Conservation (phyloP, 176 grass and related monocot species). For the Avena sativa region DNA sequence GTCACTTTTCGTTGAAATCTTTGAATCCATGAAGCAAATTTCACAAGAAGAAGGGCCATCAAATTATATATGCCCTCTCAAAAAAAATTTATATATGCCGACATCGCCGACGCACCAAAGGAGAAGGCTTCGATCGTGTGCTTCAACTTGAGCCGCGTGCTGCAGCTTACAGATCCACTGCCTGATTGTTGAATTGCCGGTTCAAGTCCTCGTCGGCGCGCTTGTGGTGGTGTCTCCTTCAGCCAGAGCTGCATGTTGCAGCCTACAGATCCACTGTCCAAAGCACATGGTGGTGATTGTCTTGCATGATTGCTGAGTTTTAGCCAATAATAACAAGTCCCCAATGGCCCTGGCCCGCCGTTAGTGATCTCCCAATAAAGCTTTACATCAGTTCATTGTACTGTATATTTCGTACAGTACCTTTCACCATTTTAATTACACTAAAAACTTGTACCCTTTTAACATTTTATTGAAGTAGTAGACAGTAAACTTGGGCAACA, state of each 20-base stretch:
- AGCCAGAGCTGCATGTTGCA: not conserved
- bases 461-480: not conserved
- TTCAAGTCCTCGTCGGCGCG: not conserved
- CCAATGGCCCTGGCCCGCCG: too few relatives aligned
- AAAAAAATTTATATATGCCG: not conserved
- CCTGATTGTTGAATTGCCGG: not conserved
- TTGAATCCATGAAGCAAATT: not conserved
- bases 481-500: too few relatives aligned
- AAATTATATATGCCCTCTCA: not conserved
- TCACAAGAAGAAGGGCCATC: not conserved
- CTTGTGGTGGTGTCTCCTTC: not conserved
- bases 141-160: too few relatives aligned
- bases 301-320: conserved; percentile 3
- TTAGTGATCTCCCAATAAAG: not conserved
- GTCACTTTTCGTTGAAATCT: not conserved
- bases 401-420: too few relatives aligned
- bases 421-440: too few relatives aligned
- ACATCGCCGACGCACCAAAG: not conserved
- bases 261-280: not conserved
- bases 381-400: too few relatives aligned
- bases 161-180: too few relatives aligned
- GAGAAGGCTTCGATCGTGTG: not conserved
- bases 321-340: not conserved
- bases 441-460: not conserved
- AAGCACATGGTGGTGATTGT: not conserved